A percentile compares a stretch with the other conserved stretches of the same genome.
Conservation (phyloP, 78 protist species). For the Cavenderia fasciculata region DNA sequence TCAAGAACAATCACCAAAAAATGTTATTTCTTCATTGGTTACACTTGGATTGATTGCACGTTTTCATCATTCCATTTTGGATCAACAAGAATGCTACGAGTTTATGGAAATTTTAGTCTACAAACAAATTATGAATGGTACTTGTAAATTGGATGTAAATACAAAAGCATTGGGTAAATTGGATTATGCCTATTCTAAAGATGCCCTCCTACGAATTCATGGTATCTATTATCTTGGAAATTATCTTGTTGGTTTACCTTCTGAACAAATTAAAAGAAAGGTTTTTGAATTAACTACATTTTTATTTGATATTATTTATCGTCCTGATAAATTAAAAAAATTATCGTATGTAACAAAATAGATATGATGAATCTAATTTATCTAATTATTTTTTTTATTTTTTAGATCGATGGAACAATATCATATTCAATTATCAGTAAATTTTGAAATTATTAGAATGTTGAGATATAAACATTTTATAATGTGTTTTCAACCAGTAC, state of each 20-base stretch:
- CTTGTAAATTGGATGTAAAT: slow-evolving; percentile 5
- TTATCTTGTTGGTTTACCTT: slow-evolving; percentile 33
- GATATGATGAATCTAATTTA: background rate
- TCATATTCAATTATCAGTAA: slow-evolving; percentile 11
- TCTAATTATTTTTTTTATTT: too few species aligned
- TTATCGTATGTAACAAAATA: too few species aligned
- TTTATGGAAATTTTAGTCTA: slow-evolving; percentile 6
- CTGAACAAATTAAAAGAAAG: slow-evolving; percentile 3
- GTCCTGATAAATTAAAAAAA: background rate
- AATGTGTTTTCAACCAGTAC: slow-evolving; percentile 2
- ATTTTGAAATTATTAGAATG: background rate
- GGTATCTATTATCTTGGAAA: slow-evolving; percentile 35
- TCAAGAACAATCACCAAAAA: slow-evolving; percentile 17
- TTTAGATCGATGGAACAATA: slow-evolving; percentile 9
- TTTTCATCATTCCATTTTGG: background rate
- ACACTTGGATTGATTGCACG: slow-evolving; percentile 30
- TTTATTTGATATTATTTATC: slow-evolving; percentile 5
- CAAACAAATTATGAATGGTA: slow-evolving; percentile 29
- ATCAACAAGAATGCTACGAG: background rate
- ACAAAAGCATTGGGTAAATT: background rate
- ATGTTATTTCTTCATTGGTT: slow-evolving; percentile 19
- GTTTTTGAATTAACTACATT: slow-evolving; percentile 7
- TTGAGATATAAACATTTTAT: background rate
- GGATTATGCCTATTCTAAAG: slow-evolving; percentile 24
- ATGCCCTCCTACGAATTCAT: slow-evolving; percentile 10